Percentiles rank a stretch among this genome's conserved stretches.
These are phyloP conservation scores for Auriscalpium microsporum DNA, from an alignment of 768 basidiomycete genomes.

Conservation along the genomic window DNA sequence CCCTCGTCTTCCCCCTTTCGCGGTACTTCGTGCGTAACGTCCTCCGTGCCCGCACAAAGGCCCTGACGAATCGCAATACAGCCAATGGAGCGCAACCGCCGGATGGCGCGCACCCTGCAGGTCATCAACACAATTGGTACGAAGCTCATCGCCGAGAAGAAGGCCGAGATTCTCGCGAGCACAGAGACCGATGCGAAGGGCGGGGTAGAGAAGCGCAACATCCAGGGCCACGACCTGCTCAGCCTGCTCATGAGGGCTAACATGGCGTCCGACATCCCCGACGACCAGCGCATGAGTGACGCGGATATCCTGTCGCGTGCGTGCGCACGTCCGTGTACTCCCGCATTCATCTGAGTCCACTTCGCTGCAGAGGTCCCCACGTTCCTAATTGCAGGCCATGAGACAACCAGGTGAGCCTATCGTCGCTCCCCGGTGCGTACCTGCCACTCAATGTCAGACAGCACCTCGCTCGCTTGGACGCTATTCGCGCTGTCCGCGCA, in stretches of 20 bases:
- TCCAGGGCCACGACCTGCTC: conserved; percentile 44
- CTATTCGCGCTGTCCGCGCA: conserved; percentile 45
- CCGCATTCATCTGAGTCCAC: neutral
- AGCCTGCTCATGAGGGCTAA: conserved; percentile 57
- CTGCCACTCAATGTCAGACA: neutral
- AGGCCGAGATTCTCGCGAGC: conserved; percentile 24
- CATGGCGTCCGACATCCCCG: conserved; percentile 49
- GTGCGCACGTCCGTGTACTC: conserved; percentile 13
- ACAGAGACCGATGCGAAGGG: conserved; percentile 16
- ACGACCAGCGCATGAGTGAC: conserved; percentile 48
- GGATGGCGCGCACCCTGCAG: neutral
- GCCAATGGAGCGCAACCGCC: conserved; percentile 4
- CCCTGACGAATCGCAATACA: neutral
- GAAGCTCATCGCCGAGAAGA: conserved; percentile 24
- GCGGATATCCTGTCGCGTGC: conserved; percentile 51
- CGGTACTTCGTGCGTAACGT: conserved; percentile 4
- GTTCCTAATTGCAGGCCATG: conserved; percentile 52
- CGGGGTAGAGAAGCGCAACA: conserved; percentile 25
- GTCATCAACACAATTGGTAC: conserved; percentile 21
- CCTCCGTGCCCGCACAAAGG: too few species aligned
- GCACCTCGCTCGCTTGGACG: conserved; percentile 46
- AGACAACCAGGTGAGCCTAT: conserved; percentile 39
- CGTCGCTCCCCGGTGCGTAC: neutral
- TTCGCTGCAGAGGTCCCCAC: conserved; percentile 45
- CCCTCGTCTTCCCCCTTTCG: neutral